Base-by-base conservation (phyloP, 2,329 filamentous ascomycete genomes). In the Talaromyces atroroseus region DNA sequence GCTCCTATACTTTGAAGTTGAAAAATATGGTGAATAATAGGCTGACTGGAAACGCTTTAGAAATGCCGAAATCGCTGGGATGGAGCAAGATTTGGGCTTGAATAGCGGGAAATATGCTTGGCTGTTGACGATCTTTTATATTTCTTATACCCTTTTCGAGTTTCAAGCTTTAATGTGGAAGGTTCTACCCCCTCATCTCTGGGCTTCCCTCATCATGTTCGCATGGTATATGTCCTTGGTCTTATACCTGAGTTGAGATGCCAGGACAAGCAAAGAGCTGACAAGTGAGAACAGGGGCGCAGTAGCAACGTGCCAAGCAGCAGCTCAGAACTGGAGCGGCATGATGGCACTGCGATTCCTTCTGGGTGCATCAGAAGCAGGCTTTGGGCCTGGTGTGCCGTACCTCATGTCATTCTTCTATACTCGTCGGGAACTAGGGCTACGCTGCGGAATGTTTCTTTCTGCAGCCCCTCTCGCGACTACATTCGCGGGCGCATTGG, bases 401-500 rank as follows among this genome's bases (percentile, higher is more conserved):
- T 81, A 78, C 46, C 64, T 82, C 14, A 67, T 83, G 0, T 80
- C 77, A 0, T 83, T 82, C 66, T 83, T 85, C 71, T 86, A 85
- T 63, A 75, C 80, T 7, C 73, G 82, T 14, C 73, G 80, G 36
- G 80, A 82, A 61, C 69, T 84, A 12, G 82, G 82, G 32, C 71
- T 83, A 29, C 73, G 82, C 2, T 78, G 78, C 52, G 82, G 81
- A 2, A 65, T 85, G 21, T 85, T 84, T 60, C 62, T 79, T 12
- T 74, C 76, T 20, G 74, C 75, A 0, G 84, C 85, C 0, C 85
- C 86, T 1, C 79, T 95, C 3, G 90, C 90, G 1, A 94, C 89
- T 44, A 86, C 85, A 1, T 92, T 95, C 67, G 89, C 90, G 0
- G 85, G 85, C 2, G 84, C 83, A 2, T 73, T 87, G 5, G 84